Base-by-base conservation (phyloP, 1,284 basidiomycete species). In the Cryptococcus hybrid region DNA sequence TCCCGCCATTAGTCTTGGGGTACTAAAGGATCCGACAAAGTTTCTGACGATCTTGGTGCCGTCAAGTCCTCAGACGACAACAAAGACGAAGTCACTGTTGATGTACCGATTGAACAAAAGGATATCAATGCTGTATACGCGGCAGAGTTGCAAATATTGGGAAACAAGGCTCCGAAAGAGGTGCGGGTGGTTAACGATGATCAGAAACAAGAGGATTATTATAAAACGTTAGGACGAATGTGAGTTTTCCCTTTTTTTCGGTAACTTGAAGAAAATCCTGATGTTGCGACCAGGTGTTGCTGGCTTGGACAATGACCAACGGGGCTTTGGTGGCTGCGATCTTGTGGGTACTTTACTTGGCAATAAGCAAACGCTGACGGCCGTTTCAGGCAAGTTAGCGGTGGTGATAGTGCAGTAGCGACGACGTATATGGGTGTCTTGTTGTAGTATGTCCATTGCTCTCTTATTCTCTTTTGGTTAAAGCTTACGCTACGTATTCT, bases 41-140 rank as follows among this genome's bases (percentile, higher is more conserved):
- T 34, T 76, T 82, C 47, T 12, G 86, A 87, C 50, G 90, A 93
- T 68, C 84, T 94, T 24, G 91, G 90, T 30, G 84, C 85, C 2
- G 88, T 92, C 49, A 69, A 74, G 51, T 82, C 80, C 12, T 75
- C 80, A 7, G 79, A 77, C 39, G 83, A 88, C 67, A 86, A 89
- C 64, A 91, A 97, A 44, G 91, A 96, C 67, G 88, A 97, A 56
- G 89, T 92, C 64, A 84, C 97, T 66, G 85, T 89, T 3, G 86
- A 91, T 90, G 90, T 42, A 93, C 90, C 1, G 93, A 30, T 89
- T 0, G 89, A 89, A 52, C 87, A 89, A 55, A 88, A 88, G 3
- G 92, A 95, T 71, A 87, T 91, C 57, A 91, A 97, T 70, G 84
- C 83, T 45, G 86, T 90, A 24, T 99, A 98, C 73, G 88, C 93